Evolutionary conservation across 345 rosid species (phyloP), one percentile per base, ranked within the genome.

Genomic region (Brassica cretica): DNA sequence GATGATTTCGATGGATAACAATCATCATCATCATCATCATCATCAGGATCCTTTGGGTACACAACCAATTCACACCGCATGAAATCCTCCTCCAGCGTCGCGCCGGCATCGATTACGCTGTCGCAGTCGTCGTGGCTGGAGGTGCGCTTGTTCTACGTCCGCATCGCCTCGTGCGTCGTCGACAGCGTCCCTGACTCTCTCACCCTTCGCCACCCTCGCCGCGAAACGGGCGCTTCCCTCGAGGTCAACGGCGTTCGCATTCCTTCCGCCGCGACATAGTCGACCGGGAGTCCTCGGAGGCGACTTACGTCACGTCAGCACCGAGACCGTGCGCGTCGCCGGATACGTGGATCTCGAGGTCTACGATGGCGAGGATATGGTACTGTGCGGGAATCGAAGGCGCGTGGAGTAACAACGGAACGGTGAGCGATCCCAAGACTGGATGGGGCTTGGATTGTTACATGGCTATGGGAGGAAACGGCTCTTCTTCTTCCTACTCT

Each of bases 371-470:
- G 82, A 70, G 2, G 94, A 86, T 24, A 76, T 86, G 84, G 75
- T 90, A 2, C 71, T 92, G 72, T 92, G 95, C 64, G 98, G 98
- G 93, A 68, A 82, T 89, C 69, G 97, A 91, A 73, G 86, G 89
- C 24, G 80, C 81, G 32, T 88, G 93, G 92, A 77, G 76, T 62
- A 79, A 77, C 60, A 80, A 77, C 46, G 90, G 84, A 66, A 76
- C 75, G 25, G 83, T 75, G 78, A 58, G 63, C 39, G 90, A 84
- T 79, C 56, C 89, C 11, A 84, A 68, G 75, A 85, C 92, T 24
- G 94, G 93, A 12, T 92, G 97, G 97, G 84, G 85, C 25, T 86
- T 94, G 86, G 91, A 89, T 75, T 94, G 93, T 76, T 88, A 87
- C 68, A 69, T 84, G 60, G 93, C 91, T 2, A 86, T 87, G 18